Base-by-base conservation (phyloP, 441 rosid genomes). In the Bocquillonia castaneifolia region DNA sequence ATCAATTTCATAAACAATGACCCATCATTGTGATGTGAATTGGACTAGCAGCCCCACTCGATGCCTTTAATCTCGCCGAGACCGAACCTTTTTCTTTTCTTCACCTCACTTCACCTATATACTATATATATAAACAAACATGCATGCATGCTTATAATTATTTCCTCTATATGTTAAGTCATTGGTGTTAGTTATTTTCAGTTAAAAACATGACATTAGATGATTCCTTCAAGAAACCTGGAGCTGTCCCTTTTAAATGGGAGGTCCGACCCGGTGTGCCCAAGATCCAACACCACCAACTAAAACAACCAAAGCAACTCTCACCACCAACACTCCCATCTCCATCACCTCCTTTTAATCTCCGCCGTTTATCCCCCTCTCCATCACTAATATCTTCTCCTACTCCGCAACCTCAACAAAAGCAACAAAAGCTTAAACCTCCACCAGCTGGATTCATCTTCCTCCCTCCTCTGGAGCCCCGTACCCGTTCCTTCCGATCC, bases 241-340 rank as follows among this genome's bases (percentile, higher is more conserved):
- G 97, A 60, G 72, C 90, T 0, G 62, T 90, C 51, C 98, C 98
- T 13, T 93, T 93, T 76, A 91, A 90, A 69, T 93, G 97, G 98
- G 98, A 93, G 87, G 76, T 89, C 82, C 92, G 98, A 64, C 97
- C 98, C 55, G 98, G 98, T 17, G 92, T 93, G 3, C 98, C 98
- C 73, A 90, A 87, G 73, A 75, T 74, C 83, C 88, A 80, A 39
- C 77, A 55, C 63, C 83, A 71, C 10, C 81, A 39, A n/a, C 45
- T 18, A 15, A 72, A 40, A 0, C 72, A 26, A 22, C 64, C 62
- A 0, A 68, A 74, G 65, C 80, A 39, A 12, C 60, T 63, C 2
- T 47, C 65, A 0, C 73, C 44, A 9, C 76, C 77, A 1, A 54
- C 60, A 4, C 58, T 76, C 3, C 78, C 57, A 10, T 59, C 79